These are phyloP conservation scores for Agrocybe praecox DNA, from an alignment of 768 basidiomycete species.

Conservation along the genomic window DNA sequence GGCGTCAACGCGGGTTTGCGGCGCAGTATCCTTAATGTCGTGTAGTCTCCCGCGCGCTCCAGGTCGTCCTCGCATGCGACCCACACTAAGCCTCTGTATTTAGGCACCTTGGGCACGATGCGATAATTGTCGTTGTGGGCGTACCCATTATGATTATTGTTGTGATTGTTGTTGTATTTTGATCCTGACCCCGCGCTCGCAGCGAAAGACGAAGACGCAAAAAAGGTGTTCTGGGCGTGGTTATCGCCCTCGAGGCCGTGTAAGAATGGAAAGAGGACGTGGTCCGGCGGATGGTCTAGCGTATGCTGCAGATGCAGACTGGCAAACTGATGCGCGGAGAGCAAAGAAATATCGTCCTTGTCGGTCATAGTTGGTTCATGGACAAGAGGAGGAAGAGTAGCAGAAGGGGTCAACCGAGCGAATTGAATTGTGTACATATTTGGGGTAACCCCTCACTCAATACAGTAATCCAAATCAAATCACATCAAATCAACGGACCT, in stretches of 20 bases:
- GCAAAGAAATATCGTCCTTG: constrained; percentile 20
- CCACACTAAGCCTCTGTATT: constrained; percentile 80
- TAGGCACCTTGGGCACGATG: constrained; percentile 34
- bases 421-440: background rate
- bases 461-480: background rate
- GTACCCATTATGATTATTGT: background rate
- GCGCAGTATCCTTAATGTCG: constrained; percentile 34
- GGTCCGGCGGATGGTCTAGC: constrained; percentile 75
- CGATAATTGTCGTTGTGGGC: constrained; percentile 4
- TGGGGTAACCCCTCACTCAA: background rate
- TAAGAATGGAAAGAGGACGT: constrained; percentile 84
- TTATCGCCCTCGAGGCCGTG: constrained; percentile 87
- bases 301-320: constrained; percentile 64
- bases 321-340: constrained; percentile 52
- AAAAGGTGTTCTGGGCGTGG: constrained; percentile 80
- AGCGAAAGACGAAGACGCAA: constrained; percentile 42
- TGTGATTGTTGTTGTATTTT: background rate
- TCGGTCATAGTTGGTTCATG: background rate
- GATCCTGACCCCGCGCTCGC: constrained; percentile 3
- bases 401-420: background rate
- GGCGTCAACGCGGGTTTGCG: constrained; percentile 26
- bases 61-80: constrained; percentile 78
- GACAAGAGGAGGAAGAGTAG: background rate
- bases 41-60: constrained; percentile 33
- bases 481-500: constrained; percentile 12